phyloP scores from a whole-genome alignment of 441 rosid genomes.

The Lepidium campestre region DNA sequence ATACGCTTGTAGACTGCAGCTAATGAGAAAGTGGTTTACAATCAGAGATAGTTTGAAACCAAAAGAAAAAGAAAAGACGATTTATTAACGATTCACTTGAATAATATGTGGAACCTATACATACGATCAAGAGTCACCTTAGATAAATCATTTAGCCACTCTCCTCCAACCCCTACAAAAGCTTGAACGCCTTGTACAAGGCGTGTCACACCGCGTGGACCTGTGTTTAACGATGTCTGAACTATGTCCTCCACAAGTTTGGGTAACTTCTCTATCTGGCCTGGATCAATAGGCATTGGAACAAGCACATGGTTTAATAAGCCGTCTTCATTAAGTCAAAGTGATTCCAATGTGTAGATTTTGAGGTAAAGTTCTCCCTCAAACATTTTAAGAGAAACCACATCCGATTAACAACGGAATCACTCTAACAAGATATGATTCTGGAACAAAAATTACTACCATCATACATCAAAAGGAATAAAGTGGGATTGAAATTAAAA shows the following conservation, averaged over 20 bases:
- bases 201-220: conserved; percentile 85
- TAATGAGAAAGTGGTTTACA: not conserved
- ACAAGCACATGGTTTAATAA: not conserved
- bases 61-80: not conserved
- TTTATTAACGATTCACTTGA: not conserved
- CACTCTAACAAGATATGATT: not conserved
- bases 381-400: not conserved
- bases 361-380: no score
- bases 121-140: conserved; percentile 34
- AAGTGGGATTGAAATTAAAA: not conserved
- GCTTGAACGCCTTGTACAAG: conserved; percentile 93
- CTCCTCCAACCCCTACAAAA: conserved; percentile 83
- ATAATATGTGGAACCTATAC: not conserved
- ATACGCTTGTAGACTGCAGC: conserved; percentile 57
- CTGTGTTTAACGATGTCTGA: conserved; percentile 84
- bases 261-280: conserved; percentile 64
- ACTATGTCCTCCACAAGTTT: conserved; percentile 79
- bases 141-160: conserved; percentile 89
- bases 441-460: no score
- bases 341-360: not conserved
- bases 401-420: not conserved
- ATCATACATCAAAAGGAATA: not conserved
- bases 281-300: conserved; percentile 33
- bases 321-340: not conserved
- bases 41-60: not conserved